phyloP scores from a whole-genome alignment of 1,139 yeast species.

The Saccharomyces hybrid region DNA sequence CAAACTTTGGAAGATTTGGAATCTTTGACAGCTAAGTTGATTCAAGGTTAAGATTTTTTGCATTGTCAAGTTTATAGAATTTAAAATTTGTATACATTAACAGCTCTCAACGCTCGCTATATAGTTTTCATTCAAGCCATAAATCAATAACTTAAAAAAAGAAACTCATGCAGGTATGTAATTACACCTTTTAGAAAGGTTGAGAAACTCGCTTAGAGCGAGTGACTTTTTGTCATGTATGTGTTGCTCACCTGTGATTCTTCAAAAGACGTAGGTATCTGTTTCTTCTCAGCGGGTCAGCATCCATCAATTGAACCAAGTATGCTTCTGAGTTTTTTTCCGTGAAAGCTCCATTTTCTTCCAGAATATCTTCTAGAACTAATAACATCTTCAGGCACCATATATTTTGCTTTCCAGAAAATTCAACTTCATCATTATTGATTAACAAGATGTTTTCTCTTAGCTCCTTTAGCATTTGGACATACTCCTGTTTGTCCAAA shows the following conservation, averaged over 20 bases:
- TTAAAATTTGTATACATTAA: background rate
- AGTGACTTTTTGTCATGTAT: background rate
- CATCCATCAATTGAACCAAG: conserved; percentile 39
- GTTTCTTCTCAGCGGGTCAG: conserved; percentile 65
- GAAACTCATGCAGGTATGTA: background rate
- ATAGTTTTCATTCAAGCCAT: background rate
- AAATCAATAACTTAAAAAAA: background rate
- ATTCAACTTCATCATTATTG: conserved; percentile 55
- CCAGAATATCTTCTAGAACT: conserved; percentile 36
- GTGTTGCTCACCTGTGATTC: background rate
- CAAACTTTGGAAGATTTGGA: conserved; percentile 90
- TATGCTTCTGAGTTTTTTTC: conserved; percentile 25
- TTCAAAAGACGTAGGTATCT: conserved; percentile 41
- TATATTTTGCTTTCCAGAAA: conserved; percentile 47
- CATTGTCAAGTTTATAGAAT: background rate
- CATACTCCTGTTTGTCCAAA: conserved; percentile 25
- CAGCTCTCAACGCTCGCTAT: background rate
- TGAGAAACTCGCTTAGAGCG: background rate
- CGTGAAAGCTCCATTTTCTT: conserved; percentile 13
- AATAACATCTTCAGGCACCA: conserved; percentile 62
- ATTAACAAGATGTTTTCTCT: conserved; percentile 41
- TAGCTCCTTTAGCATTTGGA: conserved; percentile 36
- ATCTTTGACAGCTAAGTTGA: conserved; percentile 70
- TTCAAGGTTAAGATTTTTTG: conserved; percentile 18
- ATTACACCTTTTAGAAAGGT: background rate